Percentiles rank a stretch among this genome's conserved stretches.
phyloP scores from a whole-genome alignment of 768 basidiomycete species.

The Russula earlei region DNA sequence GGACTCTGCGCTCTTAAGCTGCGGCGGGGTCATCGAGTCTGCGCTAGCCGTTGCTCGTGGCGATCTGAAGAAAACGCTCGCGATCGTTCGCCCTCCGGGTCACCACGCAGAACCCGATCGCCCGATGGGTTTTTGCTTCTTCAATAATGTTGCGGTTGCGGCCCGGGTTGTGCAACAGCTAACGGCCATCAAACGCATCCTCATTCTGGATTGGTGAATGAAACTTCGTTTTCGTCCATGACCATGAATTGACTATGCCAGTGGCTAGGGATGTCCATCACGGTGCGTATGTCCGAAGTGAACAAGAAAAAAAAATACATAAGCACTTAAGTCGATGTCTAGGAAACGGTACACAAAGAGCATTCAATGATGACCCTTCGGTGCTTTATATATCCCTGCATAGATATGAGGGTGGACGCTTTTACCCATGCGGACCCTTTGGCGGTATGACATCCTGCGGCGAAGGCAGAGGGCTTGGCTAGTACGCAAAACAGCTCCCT shows the following conservation, averaged over 20 bases:
- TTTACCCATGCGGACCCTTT: slow-evolving; percentile 90
- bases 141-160: slow-evolving; percentile 96
- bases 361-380: slow-evolving; percentile 87
- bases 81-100: slow-evolving; percentile 93
- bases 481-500: slow-evolving; percentile 39
- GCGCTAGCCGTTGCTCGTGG: slow-evolving; percentile 75
- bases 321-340: not conserved
- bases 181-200: slow-evolving; percentile 63
- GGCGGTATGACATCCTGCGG: slow-evolving; percentile 84
- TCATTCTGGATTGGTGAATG: slow-evolving; percentile 92
- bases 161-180: slow-evolving; percentile 67
- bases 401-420: slow-evolving; percentile 84
- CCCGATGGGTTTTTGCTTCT: slow-evolving; percentile 99
- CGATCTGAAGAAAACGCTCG: slow-evolving; percentile 77
- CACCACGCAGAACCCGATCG: slow-evolving; percentile 98
- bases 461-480: slow-evolving; percentile 74
- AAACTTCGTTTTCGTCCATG: not conserved
- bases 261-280: slow-evolving; percentile 85
- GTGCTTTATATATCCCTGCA: slow-evolving; percentile 94
- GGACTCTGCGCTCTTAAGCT: slow-evolving; percentile 75
- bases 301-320: not conserved
- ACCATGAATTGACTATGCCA: not conserved
- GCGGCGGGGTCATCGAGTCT: slow-evolving; percentile 92
- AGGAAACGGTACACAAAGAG: slow-evolving; percentile 97
- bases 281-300: slow-evolving; percentile 36